phyloP scores from a whole-genome alignment of 1,284 basidiomycete genomes.

The Lignosus rhinocerotis region DNA sequence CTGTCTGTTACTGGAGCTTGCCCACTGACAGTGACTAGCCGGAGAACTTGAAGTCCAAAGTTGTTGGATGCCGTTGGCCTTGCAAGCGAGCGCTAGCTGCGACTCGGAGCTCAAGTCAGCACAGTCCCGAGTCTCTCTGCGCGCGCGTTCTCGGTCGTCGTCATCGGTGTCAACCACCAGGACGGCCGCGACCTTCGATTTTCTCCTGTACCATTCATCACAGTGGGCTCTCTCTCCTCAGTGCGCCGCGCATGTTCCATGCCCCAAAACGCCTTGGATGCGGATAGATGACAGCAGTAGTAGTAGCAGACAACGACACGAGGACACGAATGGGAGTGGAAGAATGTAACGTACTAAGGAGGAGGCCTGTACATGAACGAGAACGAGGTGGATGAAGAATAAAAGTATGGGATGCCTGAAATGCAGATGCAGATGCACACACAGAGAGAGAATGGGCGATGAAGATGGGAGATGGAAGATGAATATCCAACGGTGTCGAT shows the following conservation, averaged over 20 bases:
- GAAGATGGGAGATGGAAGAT: background rate
- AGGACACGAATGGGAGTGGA: too few relatives aligned
- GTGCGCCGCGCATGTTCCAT: background rate
- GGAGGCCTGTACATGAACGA: too few relatives aligned
- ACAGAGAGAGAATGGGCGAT: background rate
- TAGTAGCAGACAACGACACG: too few relatives aligned
- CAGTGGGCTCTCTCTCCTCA: background rate
- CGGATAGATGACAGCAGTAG: background rate
- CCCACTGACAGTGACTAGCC: too few relatives aligned
- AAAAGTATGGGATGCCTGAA: too few relatives aligned
- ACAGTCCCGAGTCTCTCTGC: background rate
- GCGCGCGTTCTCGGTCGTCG: background rate
- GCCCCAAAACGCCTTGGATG: background rate
- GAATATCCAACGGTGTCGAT: background rate
- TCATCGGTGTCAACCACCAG: background rate
- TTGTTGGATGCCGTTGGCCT: background rate
- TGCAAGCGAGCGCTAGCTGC: background rate
- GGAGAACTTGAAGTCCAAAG: background rate
- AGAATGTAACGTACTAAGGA: too few relatives aligned
- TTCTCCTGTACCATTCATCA: too few relatives aligned
- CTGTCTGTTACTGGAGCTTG: background rate
- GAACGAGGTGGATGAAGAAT: too few relatives aligned
- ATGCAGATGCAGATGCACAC: background rate
- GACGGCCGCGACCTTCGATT: background rate
- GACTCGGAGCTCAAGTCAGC: background rate